Evolutionary conservation across 164 flowering plant genomes (phyloP).

Genomic region (Stephania japonica): DNA sequence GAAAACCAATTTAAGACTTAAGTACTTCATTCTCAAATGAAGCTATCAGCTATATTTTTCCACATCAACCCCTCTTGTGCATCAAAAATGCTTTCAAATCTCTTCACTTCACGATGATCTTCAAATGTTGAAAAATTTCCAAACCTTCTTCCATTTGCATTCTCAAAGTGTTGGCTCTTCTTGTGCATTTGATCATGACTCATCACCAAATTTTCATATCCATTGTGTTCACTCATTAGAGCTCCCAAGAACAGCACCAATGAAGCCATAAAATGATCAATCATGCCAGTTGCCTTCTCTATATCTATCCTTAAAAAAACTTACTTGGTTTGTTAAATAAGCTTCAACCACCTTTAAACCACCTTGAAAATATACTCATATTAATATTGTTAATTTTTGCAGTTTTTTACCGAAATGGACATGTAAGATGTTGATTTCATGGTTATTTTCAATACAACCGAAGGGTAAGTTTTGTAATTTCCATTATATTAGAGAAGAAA

Average conservation of each 20-base stretch:
- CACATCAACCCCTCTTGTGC: background rate
- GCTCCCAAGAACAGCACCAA: conserved; percentile 8
- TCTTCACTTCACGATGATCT: background rate
- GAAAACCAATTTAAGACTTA: too few relatives aligned
- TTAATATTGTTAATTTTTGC: background rate
- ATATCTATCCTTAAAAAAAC: background rate
- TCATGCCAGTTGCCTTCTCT: background rate
- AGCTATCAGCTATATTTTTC: background rate
- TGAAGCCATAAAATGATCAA: conserved; percentile 2
- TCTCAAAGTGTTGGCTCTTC: background rate
- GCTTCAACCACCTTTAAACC: background rate
- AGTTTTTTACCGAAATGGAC: background rate
- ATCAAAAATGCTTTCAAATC: background rate
- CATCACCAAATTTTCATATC: too few relatives aligned
- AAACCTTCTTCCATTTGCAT: background rate
- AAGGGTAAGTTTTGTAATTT: background rate
- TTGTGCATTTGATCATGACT: background rate
- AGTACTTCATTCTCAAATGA: background rate
- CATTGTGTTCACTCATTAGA: background rate
- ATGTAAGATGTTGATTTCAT: background rate
- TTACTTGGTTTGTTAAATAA: background rate
- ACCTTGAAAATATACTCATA: background rate
- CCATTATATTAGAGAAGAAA: background rate
- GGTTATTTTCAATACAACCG: background rate
- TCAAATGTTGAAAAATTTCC: background rate